Evolutionary conservation across 768 basidiomycete genomes (phyloP), one percentile per base, ranked within the genome.

Genomic region (Phlegmacium glaucopus): DNA sequence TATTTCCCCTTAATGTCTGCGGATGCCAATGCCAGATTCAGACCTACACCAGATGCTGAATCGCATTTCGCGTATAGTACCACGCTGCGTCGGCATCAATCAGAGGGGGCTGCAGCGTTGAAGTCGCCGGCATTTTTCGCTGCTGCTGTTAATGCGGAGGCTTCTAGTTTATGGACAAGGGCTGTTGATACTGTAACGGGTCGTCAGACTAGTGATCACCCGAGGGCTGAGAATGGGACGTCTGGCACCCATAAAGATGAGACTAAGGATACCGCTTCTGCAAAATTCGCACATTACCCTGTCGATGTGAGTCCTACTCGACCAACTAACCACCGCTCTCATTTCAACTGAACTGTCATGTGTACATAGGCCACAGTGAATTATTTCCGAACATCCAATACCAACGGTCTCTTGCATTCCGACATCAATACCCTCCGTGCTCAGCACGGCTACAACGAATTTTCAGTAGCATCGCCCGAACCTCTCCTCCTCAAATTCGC

Each of bases 401-500:
- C 73, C 0, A 61, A 67, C 39, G 93, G 93, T 15, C 72, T 96
- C 4, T 64, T 85, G 1, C 71, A 76, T 25, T 67, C 80, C 13
- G 76, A 82, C 44, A 77, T 95, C 30, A 71, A 82, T 2, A 67
- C 72, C 18, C 72, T 94, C 17, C 81, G 83, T 28, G 76, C 76
- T 22, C 72, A 69, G 2, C 80, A 92, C 54, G 93, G 93, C 2
- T 94, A 91, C 64, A 98, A 98, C 70, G 94, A 98, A 67, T 97
- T 97, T 63, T 81, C 89, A 1, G 90, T 97, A 10, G 77, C 80
- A 0, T 71, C 87, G 0, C 83, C 91, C 2, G 93, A 96, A 59
- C 86, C 90, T 1, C 65, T 85, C 8, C 68, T 86, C 34, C 67
- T 94, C 61, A 96, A 96, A 68, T 97, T 97, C 62, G 83, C 85